Percentiles rank a stretch among this genome's conserved stretches.
phyloP scores from a whole-genome alignment of 257 asterid species.

The Avicennia marina region DNA sequence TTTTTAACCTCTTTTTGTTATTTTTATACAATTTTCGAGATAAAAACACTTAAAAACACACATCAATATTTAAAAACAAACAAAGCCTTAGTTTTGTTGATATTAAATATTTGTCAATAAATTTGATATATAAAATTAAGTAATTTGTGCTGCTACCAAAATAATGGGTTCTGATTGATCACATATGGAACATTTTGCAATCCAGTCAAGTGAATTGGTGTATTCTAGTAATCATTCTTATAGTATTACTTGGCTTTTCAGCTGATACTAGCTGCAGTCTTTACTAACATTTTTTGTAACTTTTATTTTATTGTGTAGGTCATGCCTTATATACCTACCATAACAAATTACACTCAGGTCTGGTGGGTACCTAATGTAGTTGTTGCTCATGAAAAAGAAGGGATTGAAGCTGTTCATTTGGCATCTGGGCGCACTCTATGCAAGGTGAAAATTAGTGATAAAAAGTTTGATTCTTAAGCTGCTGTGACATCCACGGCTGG shows the following conservation, averaged over 20 bases:
- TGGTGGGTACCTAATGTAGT: constrained; percentile 99
- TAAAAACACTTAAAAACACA: too few species aligned
- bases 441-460: constrained; percentile 49
- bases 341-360: constrained; percentile 88
- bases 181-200: neutral
- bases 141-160: constrained; percentile 2
- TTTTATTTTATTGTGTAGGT: constrained; percentile 50
- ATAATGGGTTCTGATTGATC: neutral
- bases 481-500: too few species aligned
- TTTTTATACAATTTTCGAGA: too few species aligned
- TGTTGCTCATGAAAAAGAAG: constrained; percentile 94
- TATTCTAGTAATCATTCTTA: neutral
- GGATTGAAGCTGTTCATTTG: constrained; percentile 94
- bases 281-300: constrained; percentile 18
- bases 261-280: constrained; percentile 1
- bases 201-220: constrained; percentile 1
- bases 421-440: constrained; percentile 96
- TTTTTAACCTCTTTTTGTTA: too few species aligned
- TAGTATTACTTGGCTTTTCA: constrained; percentile 2
- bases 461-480: constrained; percentile 2
- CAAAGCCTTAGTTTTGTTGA: too few species aligned
- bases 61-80: too few species aligned
- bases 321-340: constrained; percentile 73
- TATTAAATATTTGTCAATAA: too few species aligned
- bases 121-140: too few species aligned